Conservation (phyloP, 2,329 filamentous ascomycete species). For the Ophiostoma angusticollis region DNA sequence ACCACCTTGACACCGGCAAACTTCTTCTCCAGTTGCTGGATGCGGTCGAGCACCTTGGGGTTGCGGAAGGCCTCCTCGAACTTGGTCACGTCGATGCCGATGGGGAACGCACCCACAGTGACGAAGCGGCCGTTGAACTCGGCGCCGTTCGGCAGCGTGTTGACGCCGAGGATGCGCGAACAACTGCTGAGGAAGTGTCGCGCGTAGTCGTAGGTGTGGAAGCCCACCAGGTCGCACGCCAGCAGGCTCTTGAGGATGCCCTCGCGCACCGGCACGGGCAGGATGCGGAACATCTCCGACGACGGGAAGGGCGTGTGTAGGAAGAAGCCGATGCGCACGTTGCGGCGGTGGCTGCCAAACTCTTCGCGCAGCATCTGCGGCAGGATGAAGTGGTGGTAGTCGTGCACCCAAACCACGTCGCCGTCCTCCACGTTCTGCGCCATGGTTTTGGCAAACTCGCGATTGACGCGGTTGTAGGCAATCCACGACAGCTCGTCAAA, state of each 20-base stretch:
- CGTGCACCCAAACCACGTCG: constrained; percentile 94
- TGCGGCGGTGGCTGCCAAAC: constrained; percentile 67
- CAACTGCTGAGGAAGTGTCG: constrained; percentile 94
- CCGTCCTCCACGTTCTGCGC: constrained; percentile 81
- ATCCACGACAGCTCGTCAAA: constrained; percentile 93
- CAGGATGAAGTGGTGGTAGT: constrained; percentile 96
- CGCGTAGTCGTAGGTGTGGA: constrained; percentile 99
- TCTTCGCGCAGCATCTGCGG: constrained; percentile 91
- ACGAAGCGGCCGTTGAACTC: constrained; percentile 82
- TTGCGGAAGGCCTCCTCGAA: constrained; percentile 82
- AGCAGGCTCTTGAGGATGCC: constrained; percentile 77
- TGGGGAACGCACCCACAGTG: constrained; percentile 89
- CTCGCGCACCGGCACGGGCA: constrained; percentile 87
- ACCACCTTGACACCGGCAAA: constrained; percentile 95
- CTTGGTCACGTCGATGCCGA: constrained; percentile 95
- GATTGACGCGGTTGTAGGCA: constrained; percentile 86
- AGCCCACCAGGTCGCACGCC: constrained; percentile 89
- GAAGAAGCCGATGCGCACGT: constrained; percentile 97
- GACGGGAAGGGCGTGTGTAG: constrained; percentile 94
- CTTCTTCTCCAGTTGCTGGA: constrained; percentile 71
- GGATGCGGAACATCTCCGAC: constrained; percentile 90
- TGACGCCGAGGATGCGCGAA: constrained; percentile 66
- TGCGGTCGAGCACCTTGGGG: constrained; percentile 75
- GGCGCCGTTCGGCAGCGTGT: constrained; percentile 88
- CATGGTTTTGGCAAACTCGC: constrained; percentile 79